Conservation (phyloP, 2,329 filamentous ascomycete species). For the Pleoardoris graminearum region DNA sequence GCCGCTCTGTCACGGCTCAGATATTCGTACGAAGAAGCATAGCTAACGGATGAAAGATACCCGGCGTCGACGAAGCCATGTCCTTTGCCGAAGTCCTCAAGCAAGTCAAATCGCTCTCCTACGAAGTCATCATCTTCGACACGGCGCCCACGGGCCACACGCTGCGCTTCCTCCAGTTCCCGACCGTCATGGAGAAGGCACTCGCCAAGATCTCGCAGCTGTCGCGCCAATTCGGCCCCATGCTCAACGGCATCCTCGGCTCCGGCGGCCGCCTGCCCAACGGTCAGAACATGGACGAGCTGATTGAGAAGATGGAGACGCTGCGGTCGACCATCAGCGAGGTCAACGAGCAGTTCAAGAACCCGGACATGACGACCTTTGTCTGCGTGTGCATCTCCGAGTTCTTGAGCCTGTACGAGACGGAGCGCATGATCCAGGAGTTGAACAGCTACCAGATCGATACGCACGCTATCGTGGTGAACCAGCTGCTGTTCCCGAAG, state of each 20-base stretch:
- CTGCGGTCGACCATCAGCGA: slow-evolving; percentile 91
- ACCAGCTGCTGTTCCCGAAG: slow-evolving; percentile 93
- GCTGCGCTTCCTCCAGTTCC: slow-evolving; percentile 97
- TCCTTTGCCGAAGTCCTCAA: slow-evolving; percentile 99
- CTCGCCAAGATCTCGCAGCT: slow-evolving; percentile 96
- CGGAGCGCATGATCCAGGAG: slow-evolving; percentile 99
- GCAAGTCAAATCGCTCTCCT: slow-evolving; percentile 97
- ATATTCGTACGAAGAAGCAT: neutral
- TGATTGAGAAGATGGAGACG: slow-evolving; percentile 92
- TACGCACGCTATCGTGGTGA: slow-evolving; percentile 96
- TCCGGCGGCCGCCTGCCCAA: slow-evolving; percentile 77
- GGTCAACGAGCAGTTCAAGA: slow-evolving; percentile 98
- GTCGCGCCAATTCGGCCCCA: slow-evolving; percentile 90
- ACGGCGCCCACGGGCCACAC: slow-evolving; percentile 98
- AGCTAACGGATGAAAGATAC: slow-evolving; percentile 65
- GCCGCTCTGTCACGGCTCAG: neutral
- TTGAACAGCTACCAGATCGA: slow-evolving; percentile 91
- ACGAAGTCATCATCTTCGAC: slow-evolving; percentile 99
- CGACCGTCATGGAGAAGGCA: slow-evolving; percentile 95
- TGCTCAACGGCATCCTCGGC: slow-evolving; percentile 91
- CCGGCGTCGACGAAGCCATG: slow-evolving; percentile 99
- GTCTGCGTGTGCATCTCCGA: slow-evolving; percentile 98
- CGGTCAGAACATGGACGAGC: slow-evolving; percentile 88
- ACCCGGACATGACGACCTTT: slow-evolving; percentile 92
- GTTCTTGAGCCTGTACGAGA: slow-evolving; percentile 96